Evolutionary conservation across 1,284 basidiomycete species (phyloP).

Genomic region (Trichosporon ovoides): DNA sequence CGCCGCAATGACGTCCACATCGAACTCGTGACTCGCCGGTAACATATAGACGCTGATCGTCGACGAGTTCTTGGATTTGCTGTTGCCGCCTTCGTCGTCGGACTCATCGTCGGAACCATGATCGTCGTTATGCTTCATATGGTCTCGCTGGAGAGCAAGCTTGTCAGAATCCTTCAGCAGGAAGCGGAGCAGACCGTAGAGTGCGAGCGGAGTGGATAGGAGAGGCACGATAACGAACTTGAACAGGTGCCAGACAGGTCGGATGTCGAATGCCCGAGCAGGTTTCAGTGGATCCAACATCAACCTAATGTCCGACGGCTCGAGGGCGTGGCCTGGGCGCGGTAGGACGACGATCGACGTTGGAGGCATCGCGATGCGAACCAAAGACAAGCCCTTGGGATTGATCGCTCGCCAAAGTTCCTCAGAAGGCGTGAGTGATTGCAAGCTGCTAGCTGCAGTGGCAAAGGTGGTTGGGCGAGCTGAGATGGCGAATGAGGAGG

Average conservation of each 20-base stretch:
- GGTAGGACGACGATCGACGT: constrained; percentile 69
- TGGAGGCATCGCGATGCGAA: constrained; percentile 75
- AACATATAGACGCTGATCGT: constrained; percentile 58
- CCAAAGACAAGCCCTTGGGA: constrained; percentile 60
- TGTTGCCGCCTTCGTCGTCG: constrained; percentile 6
- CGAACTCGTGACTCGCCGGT: constrained; percentile 68
- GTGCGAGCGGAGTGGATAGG: constrained; percentile 62
- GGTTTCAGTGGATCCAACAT: constrained; percentile 22
- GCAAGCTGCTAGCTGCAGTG: constrained; percentile 18
- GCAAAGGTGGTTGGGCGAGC: constrained; percentile 19
- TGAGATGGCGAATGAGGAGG: constrained; percentile 10
- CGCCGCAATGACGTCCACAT: constrained; percentile 71
- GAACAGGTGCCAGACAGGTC: constrained; percentile 59
- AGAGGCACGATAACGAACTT: constrained; percentile 84
- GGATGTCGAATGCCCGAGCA: constrained; percentile 36
- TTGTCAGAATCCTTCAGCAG: constrained; percentile 87
- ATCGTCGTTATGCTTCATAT: constrained; percentile 32
- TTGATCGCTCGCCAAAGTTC: constrained; percentile 74
- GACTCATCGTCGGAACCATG: constrained; percentile 20
- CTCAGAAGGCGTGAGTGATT: constrained; percentile 34
- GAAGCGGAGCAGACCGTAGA: constrained; percentile 79
- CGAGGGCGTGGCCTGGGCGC: constrained; percentile 35
- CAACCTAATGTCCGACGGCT: constrained; percentile 34
- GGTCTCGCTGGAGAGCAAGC: constrained; percentile 72
- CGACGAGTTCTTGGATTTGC: constrained; percentile 3